Evolutionary conservation across 768 basidiomycete genomes (phyloP).

Genomic region (Cantharellus anzutake): DNA sequence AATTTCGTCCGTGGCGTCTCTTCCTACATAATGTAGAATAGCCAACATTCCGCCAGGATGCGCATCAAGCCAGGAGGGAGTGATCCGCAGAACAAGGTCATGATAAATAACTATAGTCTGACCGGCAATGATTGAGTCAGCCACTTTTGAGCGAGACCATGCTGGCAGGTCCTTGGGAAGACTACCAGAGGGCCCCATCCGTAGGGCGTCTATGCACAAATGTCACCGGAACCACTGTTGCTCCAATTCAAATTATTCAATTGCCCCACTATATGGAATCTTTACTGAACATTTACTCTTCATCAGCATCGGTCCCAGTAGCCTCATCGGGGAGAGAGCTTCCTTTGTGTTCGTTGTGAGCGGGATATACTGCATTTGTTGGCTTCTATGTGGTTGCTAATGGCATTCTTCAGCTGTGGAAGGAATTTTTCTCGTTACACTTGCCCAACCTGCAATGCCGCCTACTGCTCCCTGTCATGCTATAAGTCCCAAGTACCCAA

Average conservation of each 20-base stretch:
- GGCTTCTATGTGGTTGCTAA: neutral
- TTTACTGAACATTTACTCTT: too few relatives aligned
- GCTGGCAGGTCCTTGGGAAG: conserved; percentile 1
- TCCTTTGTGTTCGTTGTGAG: too few relatives aligned
- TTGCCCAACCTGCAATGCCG: conserved; percentile 63
- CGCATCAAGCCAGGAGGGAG: conserved; percentile 54
- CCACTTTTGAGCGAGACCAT: conserved; percentile 39
- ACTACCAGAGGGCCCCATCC: too few relatives aligned
- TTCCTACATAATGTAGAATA: conserved; percentile 85
- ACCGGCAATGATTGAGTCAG: conserved; percentile 52
- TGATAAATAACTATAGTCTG: conserved; percentile 59
- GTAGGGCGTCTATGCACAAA: too few relatives aligned
- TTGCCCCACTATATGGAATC: too few relatives aligned
- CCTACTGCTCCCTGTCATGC: conserved; percentile 64
- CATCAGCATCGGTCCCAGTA: too few relatives aligned
- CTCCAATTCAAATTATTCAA: too few relatives aligned
- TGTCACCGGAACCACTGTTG: too few relatives aligned
- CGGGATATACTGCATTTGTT: too few relatives aligned
- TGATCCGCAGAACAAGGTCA: conserved; percentile 41
- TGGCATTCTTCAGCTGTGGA: conserved; percentile 32
- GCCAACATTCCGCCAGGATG: conserved; percentile 86
- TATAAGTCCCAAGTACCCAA: conserved; percentile 49
- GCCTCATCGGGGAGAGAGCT: too few relatives aligned
- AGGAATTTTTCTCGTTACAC: conserved; percentile 63
- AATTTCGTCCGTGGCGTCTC: conserved; percentile 90